Evolutionary conservation across 371 early-diverging fungal genomes (phyloP), one percentile per base, ranked within the genome.

Genomic region (Cokeromyces recurvatus): DNA sequence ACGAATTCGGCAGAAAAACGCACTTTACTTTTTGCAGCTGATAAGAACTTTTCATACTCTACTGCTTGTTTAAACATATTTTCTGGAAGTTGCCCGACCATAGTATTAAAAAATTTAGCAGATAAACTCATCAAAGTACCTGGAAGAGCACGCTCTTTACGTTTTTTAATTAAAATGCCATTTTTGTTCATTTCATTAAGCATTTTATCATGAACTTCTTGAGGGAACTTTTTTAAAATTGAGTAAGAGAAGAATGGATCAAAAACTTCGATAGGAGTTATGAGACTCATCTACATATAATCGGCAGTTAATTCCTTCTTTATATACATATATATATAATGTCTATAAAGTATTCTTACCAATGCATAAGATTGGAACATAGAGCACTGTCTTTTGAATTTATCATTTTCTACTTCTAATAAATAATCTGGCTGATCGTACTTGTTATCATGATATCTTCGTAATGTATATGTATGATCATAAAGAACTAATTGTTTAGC

Each of bases 261-360:
- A 39, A 70, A 81, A 25, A 36, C 37, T 39, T 74, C 71, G 16
- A 57, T 48, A 5, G 84, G 82, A 0, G 84, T 79, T 53, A 79
- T 45, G 21, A 81, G 60, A 37, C 66, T 60, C 77, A 80, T 79
- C 74, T 81, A 52, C 14, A 22, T 24, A 22, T 20, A 32, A 34
- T 27, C 29, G 29, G 11, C 11, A 27, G 5, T 27, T 11, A 27
- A 27, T 27, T 27, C 5, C 11, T 11, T 27, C 5, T 27, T 5
- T 27, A 21, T 5, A 12, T 15, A 36, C 34, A 32, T 32, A 43
- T 35, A 16, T 20, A 25, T 20, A 23, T 29, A 7, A 27, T 27
- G 29, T 11, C 11, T 27, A 27, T 11, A 5, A 29, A 23, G 8
- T 36, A 25, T 29, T 24, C 56, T 34, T 54, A 71, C 71, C 59